Conservation (phyloP, 1,139 yeast genomes). For the Yamadazyma blattariae region DNA sequence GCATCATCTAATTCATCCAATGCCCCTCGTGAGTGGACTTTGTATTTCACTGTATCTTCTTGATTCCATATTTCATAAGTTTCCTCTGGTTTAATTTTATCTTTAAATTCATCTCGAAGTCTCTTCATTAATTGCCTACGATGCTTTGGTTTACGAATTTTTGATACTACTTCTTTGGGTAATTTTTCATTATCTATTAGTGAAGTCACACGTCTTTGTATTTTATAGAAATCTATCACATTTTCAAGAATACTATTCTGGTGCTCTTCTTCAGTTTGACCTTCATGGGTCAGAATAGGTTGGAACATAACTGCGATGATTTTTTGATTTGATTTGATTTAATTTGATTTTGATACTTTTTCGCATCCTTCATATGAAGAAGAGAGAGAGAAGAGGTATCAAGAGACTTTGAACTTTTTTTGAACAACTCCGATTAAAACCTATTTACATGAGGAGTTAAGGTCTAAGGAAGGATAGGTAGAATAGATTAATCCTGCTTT, state of each 20-base stretch:
- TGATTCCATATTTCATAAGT: constrained; percentile 39
- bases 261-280: too few species aligned
- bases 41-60: constrained; percentile 13
- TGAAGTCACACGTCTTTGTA: not conserved
- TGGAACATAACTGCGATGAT: too few species aligned
- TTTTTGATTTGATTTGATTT: too few species aligned
- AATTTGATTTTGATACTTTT: too few species aligned
- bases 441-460: constrained; percentile 10
- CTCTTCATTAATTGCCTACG: constrained; percentile 3
- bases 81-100: constrained; percentile 23
- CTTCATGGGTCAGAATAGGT: too few species aligned
- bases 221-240: constrained; percentile 5
- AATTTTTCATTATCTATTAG: not conserved
- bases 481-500: too few species aligned
- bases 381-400: too few species aligned
- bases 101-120: constrained; percentile 7
- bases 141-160: constrained; percentile 4
- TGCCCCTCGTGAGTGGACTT: constrained; percentile 5
- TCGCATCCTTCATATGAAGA: too few species aligned
- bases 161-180: not conserved
- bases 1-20: constrained; percentile 8
- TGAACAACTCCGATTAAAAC: too few species aligned
- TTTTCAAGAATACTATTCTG: too few species aligned
- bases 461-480: too few species aligned
- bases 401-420: too few species aligned